These are phyloP conservation scores for Naganishia friedmannii DNA, from an alignment of 768 basidiomycete species.

Conservation along the genomic window DNA sequence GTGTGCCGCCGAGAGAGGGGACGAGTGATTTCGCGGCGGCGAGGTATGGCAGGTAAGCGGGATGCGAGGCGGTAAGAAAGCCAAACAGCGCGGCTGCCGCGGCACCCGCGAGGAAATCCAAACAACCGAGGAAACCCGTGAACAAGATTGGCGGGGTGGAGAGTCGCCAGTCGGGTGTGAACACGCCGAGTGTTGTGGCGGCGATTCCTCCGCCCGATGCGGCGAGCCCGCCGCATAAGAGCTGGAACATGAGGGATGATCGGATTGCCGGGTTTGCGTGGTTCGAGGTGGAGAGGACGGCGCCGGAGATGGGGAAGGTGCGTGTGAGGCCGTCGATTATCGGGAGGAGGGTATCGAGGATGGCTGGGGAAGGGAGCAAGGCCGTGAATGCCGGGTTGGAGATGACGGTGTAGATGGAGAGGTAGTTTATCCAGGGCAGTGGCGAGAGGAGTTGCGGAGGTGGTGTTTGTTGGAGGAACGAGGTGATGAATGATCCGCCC, in stretches of 20 bases:
- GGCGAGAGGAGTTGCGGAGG: constrained; percentile 33
- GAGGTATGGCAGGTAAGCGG: constrained; percentile 24
- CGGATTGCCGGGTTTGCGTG: constrained; percentile 29
- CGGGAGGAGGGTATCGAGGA: constrained; percentile 31
- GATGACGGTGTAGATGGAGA: constrained; percentile 30
- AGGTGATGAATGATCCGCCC: constrained; percentile 32
- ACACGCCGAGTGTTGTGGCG: constrained; percentile 31
- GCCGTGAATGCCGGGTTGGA: constrained; percentile 20
- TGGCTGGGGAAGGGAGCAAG: constrained; percentile 16
- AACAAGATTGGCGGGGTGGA: constrained; percentile 31
- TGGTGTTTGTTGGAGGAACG: constrained; percentile 26
- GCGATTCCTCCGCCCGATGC: constrained; percentile 29
- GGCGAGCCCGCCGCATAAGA: constrained; percentile 28
- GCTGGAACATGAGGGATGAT: constrained; percentile 26
- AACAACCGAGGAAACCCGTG: constrained; percentile 9
- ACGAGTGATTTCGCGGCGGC: neutral
- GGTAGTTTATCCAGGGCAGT: constrained; percentile 29
- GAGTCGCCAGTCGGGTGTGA: constrained; percentile 29
- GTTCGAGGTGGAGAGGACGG: constrained; percentile 21
- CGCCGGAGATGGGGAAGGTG: constrained; percentile 33
- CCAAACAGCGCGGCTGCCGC: constrained; percentile 28
- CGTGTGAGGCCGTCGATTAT: constrained; percentile 33
- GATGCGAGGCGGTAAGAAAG: constrained; percentile 25
- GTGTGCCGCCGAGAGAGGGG: neutral
- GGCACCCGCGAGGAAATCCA: constrained; percentile 28